Percentiles rank a stretch among this genome's conserved stretches.
These are phyloP conservation scores for Camellia japonica DNA, from an alignment of 148 eudicot genomes.

Conservation along the genomic window DNA sequence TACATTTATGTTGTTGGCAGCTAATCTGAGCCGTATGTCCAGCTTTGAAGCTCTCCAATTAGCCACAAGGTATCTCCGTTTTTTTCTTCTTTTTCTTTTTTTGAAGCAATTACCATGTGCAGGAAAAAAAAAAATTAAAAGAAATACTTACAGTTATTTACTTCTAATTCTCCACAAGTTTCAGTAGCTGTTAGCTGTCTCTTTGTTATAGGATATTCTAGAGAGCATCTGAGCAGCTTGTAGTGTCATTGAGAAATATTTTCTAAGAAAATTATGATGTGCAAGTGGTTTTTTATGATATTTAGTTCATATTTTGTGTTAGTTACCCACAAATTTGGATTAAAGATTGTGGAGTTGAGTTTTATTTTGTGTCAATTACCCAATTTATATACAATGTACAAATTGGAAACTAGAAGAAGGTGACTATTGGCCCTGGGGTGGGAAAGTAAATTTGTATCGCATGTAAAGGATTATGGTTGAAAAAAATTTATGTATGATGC, in stretches of 20 bases:
- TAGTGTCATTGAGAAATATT: background rate
- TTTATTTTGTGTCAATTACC: background rate
- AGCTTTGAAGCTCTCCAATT: constrained; percentile 73
- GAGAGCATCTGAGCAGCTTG: background rate
- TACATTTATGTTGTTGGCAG: constrained; percentile 31
- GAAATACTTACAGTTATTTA: background rate
- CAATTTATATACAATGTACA: background rate
- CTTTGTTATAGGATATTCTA: background rate
- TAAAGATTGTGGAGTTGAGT: background rate
- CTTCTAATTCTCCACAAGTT: background rate
- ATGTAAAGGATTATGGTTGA: background rate
- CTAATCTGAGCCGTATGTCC: constrained; percentile 64
- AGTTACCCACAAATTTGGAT: background rate
- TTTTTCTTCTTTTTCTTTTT: constrained; percentile 2
- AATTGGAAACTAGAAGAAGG: background rate
- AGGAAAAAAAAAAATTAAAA: background rate
- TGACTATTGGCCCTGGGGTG: background rate
- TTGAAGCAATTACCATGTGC: background rate
- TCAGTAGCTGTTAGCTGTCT: background rate
- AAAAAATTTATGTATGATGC: background rate
- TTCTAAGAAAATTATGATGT: background rate
- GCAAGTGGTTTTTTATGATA: background rate
- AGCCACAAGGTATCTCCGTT: constrained; percentile 43
- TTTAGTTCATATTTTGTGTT: background rate
- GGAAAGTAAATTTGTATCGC: background rate